These are phyloP conservation scores for Colletotrichum brevisporum DNA, from an alignment of 2,329 filamentous ascomycete genomes.

Conservation along the genomic window DNA sequence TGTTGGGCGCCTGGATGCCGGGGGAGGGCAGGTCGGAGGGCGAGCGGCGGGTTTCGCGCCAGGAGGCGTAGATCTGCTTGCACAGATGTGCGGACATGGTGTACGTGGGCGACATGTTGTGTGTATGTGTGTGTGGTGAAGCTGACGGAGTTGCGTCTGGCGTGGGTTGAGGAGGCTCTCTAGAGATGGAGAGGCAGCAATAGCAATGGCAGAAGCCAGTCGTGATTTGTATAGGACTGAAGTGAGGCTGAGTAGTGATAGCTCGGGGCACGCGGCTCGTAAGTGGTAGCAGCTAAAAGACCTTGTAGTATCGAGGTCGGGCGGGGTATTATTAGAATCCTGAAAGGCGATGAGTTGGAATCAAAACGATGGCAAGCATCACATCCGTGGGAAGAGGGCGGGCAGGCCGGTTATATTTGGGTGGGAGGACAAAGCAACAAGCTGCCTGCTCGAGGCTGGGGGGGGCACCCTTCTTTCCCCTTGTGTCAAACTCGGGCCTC, in stretches of 20 bases:
- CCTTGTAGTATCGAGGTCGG: background rate
- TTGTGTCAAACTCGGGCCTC: background rate
- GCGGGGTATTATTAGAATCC: slow-evolving; percentile 28
- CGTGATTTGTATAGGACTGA: no score
- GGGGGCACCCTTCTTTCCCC: slow-evolving; percentile 1
- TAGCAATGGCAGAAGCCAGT: no score
- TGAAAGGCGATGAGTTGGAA: slow-evolving; percentile 18
- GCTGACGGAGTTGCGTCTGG: background rate
- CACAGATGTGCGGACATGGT: slow-evolving; percentile 74
- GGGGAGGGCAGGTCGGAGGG: slow-evolving; percentile 50
- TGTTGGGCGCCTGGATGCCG: slow-evolving; percentile 46
- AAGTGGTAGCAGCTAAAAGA: background rate
- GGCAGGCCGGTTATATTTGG: slow-evolving; percentile 36
- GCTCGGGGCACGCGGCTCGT: slow-evolving; percentile 22
- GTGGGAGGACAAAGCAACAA: background rate
- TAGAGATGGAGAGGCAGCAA: no score
- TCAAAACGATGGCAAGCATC: background rate
- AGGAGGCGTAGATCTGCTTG: slow-evolving; percentile 73
- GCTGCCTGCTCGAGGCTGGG: slow-evolving; percentile 3
- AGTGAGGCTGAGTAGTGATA: background rate
- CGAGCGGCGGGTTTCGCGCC: slow-evolving; percentile 64
- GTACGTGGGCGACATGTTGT: slow-evolving; percentile 70
- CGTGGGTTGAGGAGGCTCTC: no score
- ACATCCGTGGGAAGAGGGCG: slow-evolving; percentile 17
- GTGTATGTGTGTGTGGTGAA: slow-evolving; percentile 23